Conservation (phyloP, 805 yeast species). For the Huiozyma sinensis region DNA sequence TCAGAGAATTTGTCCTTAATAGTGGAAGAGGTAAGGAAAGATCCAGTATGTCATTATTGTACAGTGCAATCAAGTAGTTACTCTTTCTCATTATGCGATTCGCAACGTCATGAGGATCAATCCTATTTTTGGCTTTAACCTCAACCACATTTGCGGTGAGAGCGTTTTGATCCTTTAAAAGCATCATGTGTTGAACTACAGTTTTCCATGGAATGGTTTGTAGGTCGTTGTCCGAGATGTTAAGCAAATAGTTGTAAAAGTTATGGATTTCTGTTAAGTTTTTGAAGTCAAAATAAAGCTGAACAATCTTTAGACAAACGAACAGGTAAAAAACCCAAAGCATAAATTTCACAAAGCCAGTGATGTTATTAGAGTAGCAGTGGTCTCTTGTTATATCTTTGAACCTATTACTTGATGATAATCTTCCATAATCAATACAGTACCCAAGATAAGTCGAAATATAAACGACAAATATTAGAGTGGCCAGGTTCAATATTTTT, state of each 20-base stretch:
- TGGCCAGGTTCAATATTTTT: conserved; percentile 54
- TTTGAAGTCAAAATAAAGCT: conserved; percentile 51
- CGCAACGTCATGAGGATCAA: conserved; percentile 91
- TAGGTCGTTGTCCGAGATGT: conserved; percentile 67
- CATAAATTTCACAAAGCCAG: conserved; percentile 44
- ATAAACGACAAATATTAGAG: conserved; percentile 68
- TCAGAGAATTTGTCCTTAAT: conserved; percentile 38
- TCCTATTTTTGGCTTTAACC: conserved; percentile 56
- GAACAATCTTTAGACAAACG: conserved; percentile 41
- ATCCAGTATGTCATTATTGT: conserved; percentile 67
- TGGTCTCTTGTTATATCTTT: conserved; percentile 30
- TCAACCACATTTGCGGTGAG: conserved; percentile 39
- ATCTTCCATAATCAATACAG: conserved; percentile 61
- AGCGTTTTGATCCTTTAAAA: conserved; percentile 72
- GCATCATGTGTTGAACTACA: conserved; percentile 65
- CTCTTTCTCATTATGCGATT: conserved; percentile 93
- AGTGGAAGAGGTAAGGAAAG: conserved; percentile 48
- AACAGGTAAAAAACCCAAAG: conserved; percentile 52
- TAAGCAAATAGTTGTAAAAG: conserved; percentile 64
- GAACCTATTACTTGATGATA: conserved; percentile 26
- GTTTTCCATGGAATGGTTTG: conserved; percentile 92
- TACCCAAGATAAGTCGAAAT: conserved; percentile 70
- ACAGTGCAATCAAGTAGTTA: conserved; percentile 82
- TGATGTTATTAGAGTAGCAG: conserved; percentile 34
- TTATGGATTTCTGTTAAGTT: conserved; percentile 63